phyloP scores from a whole-genome alignment of 1,139 yeast genomes.

The Saccharomyces hybrid region DNA sequence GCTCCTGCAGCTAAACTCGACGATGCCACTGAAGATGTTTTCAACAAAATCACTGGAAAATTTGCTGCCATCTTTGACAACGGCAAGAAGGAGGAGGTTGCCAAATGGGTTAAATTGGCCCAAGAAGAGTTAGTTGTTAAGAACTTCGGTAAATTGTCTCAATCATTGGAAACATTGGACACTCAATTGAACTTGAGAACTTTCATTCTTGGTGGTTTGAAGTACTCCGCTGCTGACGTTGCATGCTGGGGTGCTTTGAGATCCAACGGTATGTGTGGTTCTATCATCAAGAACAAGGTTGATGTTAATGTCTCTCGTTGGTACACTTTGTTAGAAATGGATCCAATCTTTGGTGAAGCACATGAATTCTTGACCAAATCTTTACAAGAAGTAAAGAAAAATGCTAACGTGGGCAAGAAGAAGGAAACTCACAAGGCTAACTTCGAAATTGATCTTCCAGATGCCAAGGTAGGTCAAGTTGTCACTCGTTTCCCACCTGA shows the following conservation, averaged over 20 bases:
- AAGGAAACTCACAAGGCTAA: conserved; percentile 82
- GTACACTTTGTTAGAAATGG: conserved; percentile 71
- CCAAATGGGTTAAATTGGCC: conserved; percentile 25
- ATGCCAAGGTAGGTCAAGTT: conserved; percentile 85
- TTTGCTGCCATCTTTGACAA: conserved; percentile 42
- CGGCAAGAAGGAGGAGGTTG: conserved; percentile 37
- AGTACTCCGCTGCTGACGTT: conserved; percentile 67
- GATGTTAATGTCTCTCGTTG: conserved; percentile 87
- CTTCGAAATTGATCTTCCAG: conserved; percentile 85
- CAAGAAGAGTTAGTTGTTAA: conserved; percentile 53
- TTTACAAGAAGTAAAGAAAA: conserved; percentile 65
- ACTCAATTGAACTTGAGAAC: conserved; percentile 80
- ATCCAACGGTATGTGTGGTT: conserved; percentile 88
- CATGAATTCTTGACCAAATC: conserved; percentile 63
- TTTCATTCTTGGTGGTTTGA: conserved; percentile 55
- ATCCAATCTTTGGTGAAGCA: conserved; percentile 59
- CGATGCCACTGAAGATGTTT: conserved; percentile 34
- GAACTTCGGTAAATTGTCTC: conserved; percentile 80
- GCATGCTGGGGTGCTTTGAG: conserved; percentile 92
- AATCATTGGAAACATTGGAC: conserved; percentile 73
- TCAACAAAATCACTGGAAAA: conserved; percentile 40
- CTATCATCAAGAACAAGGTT: conserved; percentile 76
- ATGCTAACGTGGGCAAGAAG: conserved; percentile 54
- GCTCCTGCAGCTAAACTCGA: conserved; percentile 34
- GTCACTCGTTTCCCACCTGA: conserved; percentile 92